Evolutionary conservation across 305 asterid genomes (phyloP), one percentile per base, ranked within the genome.

Genomic region (Withania somnifera): DNA sequence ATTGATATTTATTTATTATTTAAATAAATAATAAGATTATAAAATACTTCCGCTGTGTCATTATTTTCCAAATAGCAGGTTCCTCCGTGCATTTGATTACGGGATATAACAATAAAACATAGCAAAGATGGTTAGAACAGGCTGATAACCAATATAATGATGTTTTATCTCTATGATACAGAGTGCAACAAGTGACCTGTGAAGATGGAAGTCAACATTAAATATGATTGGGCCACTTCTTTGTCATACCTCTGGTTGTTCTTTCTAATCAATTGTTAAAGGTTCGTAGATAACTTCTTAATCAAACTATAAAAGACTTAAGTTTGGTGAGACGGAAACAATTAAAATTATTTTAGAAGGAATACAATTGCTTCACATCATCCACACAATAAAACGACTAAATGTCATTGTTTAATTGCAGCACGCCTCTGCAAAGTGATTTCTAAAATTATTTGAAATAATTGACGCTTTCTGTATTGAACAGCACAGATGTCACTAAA

Each of bases 261-360:
- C 20, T 56, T 73, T 84, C 84, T 78, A 83, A 90, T 89, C 87
- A 85, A 85, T 83, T 77, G 85, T 76, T 73, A 82, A n/a, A 73
- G 78, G 81, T 54, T 30, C 86, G 47, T 79, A 60, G 58, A 51
- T 78, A 47, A 79, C 66, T 85, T 77, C 77, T 71, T 34, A 86
- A 83, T 88, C 20, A 71, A 82, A 76, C 85, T 51, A 75, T 66
- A 52, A 84, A 86, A 79, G 78, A 80, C 24, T 13, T 71, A 73
- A 80, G 88, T 87, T 91, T 87, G 93, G 91, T 90, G 77, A 83
- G 81, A 82, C 69, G 58, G 82, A n/a, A 81, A 22, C 61, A 42
- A 69, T 82, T 80, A 83, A 71, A 75, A 83, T 45, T 80, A 81
- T 22, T 79, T 42, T 77, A 69, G 53, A 67, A 57, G 53, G 28